Percentiles rank a stretch among this genome's conserved stretches.
These are phyloP conservation scores for Chrysanthemum seticuspe DNA, from an alignment of 129 eudicot species.

Conservation along the genomic window DNA sequence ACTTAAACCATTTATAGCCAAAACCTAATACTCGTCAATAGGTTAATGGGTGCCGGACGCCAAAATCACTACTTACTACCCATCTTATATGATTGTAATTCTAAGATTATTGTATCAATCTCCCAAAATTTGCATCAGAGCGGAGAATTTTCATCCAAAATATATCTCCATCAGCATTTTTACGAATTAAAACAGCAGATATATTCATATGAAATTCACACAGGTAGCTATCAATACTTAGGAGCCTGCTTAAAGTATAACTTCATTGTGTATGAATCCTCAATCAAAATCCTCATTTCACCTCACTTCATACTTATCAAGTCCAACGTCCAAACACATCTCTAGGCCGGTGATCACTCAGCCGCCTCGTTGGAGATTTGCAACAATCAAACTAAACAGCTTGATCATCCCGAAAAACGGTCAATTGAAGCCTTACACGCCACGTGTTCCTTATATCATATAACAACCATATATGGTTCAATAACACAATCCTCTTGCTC, in stretches of 20 bases:
- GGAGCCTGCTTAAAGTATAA: no score
- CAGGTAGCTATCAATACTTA: no score
- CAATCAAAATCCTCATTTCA: no score
- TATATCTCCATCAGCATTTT: no score
- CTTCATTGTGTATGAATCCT: no score
- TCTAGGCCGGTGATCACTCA: no score
- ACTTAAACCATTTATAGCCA: conserved; percentile 9
- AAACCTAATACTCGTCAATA: neutral
- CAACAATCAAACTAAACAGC: neutral
- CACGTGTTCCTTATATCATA: conserved; percentile 12
- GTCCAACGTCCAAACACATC: neutral
- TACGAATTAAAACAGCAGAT: no score
- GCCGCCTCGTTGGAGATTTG: no score
- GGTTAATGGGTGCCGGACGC: neutral
- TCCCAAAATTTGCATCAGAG: neutral
- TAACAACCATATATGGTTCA: neutral
- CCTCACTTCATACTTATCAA: no score
- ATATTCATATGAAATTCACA: no score
- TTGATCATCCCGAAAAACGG: neutral
- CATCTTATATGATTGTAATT: conserved; percentile 8
- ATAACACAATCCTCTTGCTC: conserved; percentile 6
- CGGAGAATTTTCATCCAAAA: no score
- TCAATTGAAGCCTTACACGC: neutral
- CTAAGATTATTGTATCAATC: conserved; percentile 11
- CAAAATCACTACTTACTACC: conserved; percentile 1